phyloP scores from a whole-genome alignment of 495 filamentous ascomycete species.

The Penicillium cosmopolitanum region DNA sequence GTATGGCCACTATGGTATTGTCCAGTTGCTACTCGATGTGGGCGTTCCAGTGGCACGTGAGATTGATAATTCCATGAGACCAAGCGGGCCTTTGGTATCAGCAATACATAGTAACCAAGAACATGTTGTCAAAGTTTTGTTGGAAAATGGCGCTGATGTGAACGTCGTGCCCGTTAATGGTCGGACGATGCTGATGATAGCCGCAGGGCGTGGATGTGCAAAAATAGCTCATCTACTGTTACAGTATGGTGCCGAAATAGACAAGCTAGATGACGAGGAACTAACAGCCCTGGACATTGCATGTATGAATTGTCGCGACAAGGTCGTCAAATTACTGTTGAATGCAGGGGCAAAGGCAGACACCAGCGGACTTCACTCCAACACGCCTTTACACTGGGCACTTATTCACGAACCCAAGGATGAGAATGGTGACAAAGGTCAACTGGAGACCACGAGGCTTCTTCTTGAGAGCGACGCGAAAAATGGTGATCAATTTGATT shows the following conservation, averaged over 20 bases:
- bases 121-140: not conserved
- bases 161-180: not conserved
- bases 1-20: not conserved
- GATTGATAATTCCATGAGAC: not conserved
- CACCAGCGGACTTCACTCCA: not conserved
- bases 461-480: not conserved
- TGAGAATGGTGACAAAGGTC: no score
- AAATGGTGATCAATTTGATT: not conserved
- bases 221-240: not conserved
- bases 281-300: not conserved
- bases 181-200: no score
- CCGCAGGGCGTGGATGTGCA: not conserved
- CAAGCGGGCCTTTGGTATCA: not conserved
- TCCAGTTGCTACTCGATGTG: not conserved
- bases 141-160: not conserved
- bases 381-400: not conserved
- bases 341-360: not conserved
- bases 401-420: not conserved
- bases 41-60: not conserved
- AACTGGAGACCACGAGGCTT: not conserved
- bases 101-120: not conserved
- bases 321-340: not conserved
- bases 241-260: no score
- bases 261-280: not conserved
- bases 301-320: not conserved